Evolutionary conservation across 176 grass and related monocot genomes (phyloP), one percentile per base, ranked within the genome.

Genomic region (Chloris gayana): DNA sequence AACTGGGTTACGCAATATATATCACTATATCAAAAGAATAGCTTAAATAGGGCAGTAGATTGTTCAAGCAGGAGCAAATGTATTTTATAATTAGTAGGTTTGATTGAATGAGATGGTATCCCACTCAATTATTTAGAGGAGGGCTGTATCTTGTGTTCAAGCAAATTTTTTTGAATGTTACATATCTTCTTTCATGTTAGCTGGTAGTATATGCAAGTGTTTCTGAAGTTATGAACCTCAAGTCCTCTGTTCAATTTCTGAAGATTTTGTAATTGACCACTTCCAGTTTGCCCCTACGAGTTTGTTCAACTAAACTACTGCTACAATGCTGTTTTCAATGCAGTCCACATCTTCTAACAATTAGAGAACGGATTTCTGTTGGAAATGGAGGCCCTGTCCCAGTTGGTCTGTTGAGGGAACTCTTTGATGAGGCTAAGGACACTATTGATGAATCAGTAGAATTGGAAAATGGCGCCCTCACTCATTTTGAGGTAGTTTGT

Each of bases 341-440:
- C 81, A 98, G 95, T 41, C 95, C 95, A 15, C 92, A 98, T 80
- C 88, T 95, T 78, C 69, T 91, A 72, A 93, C 92, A 1, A 92
- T 95, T 67, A 84, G 92, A 18, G 95, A 95, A 77, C 87, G 90
- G 32, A 91, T 98, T 73, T 98, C 88, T 69, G 69, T 98, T 82
- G 90, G 89, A 74, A 84, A 82, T 77, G 92, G 95, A 65, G 67
- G 74, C 63, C 88, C 90, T 76, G 92, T 98, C 73, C 73, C 95
- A 70, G 85, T 76, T 67, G 17, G 46, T 32, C 63, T 83, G 72
- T 75, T 98, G 61, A 91, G 59, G 31, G 47, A 91, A 26, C 32
- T 89, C 84, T 98, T 95, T 37, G 0, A 53, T 27, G 77, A 82
- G 65, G 74, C 81, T 33, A 98, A 93, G 84, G 86, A 80, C 72